Percentiles rank a stretch among this genome's conserved stretches.
These are phyloP conservation scores for Botrytis galanthina DNA, from an alignment of 2,329 filamentous ascomycete species.

Conservation along the genomic window DNA sequence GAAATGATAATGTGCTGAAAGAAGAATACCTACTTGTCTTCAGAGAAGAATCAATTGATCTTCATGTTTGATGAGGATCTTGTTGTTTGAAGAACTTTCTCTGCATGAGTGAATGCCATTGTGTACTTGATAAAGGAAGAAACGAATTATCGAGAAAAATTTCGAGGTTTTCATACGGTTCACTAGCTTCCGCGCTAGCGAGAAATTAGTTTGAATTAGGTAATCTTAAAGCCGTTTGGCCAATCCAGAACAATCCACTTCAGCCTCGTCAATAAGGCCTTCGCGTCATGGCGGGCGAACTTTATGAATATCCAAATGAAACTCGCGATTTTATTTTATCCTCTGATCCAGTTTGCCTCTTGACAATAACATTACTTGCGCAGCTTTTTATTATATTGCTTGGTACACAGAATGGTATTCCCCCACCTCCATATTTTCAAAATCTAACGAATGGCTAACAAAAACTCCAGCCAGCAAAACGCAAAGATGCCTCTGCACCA, in stretches of 20 bases:
- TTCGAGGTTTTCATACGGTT: conserved; percentile 5
- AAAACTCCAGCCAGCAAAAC: conserved; percentile 34
- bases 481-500: conserved; percentile 31
- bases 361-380: not conserved
- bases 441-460: conserved; percentile 10
- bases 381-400: not conserved
- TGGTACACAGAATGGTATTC: not conserved
- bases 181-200: not conserved
- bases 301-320: not conserved
- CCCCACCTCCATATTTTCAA: not conserved
- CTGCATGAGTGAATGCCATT: not conserved
- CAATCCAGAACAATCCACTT: not conserved
- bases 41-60: not conserved
- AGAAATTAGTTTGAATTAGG: fast-evolving
- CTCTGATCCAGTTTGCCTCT: too few species aligned
- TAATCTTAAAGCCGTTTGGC: not conserved
- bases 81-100: not conserved
- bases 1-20: not conserved
- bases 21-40: conserved; percentile 1
- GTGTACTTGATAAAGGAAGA: not conserved
- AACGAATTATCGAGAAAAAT: not conserved
- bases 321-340: not conserved
- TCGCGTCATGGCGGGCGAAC: conserved; percentile 7
- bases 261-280: conserved; percentile 13
- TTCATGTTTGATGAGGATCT: not conserved